Percentiles rank a stretch among this genome's conserved stretches.
Evolutionary conservation across 208 protist genomes (phyloP).

Genomic region (Porcisia hertigi): DNA sequence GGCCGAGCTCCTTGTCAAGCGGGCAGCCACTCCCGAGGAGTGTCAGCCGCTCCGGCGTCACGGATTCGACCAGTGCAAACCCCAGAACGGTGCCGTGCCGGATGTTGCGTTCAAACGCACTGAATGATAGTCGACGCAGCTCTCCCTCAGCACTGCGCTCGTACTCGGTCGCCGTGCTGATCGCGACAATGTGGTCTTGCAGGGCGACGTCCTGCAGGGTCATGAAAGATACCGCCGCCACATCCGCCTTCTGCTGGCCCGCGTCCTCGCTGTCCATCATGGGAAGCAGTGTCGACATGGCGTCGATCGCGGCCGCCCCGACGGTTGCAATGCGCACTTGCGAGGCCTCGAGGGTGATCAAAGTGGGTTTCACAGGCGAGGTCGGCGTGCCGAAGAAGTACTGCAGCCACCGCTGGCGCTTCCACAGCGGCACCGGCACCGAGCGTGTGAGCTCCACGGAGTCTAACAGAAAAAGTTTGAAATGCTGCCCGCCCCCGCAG

Average conservation of each 20-base stretch:
- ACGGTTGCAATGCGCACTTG: slow-evolving; percentile 48
- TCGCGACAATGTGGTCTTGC: slow-evolving; percentile 51
- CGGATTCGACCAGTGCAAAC: slow-evolving; percentile 68
- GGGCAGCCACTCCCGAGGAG: slow-evolving; percentile 43
- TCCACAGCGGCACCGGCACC: slow-evolving; percentile 20
- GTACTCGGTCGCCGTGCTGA: slow-evolving; percentile 58
- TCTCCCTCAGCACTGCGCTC: slow-evolving; percentile 49
- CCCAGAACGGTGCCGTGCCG: slow-evolving; percentile 38
- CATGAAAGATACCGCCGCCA: slow-evolving; percentile 49
- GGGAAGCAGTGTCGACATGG: slow-evolving; percentile 65
- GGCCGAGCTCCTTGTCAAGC: slow-evolving; percentile 40
- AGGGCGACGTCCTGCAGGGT: slow-evolving; percentile 54
- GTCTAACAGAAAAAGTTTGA: slow-evolving; percentile 61
- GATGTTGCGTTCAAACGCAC: slow-evolving; percentile 46
- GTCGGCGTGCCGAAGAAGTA: slow-evolving; percentile 71
- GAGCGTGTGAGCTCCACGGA: slow-evolving; percentile 26
- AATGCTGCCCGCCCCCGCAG: slow-evolving; percentile 31
- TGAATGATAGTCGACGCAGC: slow-evolving; percentile 47
- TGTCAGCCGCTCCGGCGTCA: slow-evolving; percentile 39
- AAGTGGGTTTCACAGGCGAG: slow-evolving; percentile 44
- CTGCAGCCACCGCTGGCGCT: slow-evolving; percentile 56
- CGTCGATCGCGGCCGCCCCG: slow-evolving; percentile 36
- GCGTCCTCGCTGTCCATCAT: slow-evolving; percentile 49
- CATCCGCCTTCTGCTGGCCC: slow-evolving; percentile 18
- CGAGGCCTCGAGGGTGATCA: slow-evolving; percentile 37